Conservation (phyloP, 805 yeast genomes). For the Candida orba region DNA sequence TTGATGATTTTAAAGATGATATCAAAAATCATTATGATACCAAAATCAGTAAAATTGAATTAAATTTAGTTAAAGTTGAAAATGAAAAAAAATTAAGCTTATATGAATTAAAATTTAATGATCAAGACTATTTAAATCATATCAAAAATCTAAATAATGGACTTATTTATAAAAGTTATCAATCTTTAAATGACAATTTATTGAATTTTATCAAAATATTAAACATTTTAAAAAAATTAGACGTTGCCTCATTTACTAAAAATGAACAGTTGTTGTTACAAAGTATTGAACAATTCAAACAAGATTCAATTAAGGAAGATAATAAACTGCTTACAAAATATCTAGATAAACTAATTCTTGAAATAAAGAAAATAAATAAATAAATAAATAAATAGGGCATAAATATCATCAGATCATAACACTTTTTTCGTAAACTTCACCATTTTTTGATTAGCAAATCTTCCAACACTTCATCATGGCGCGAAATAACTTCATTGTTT, state of each 20-base stretch:
- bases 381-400: not conserved
- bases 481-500: conserved; percentile 3
- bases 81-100: not conserved
- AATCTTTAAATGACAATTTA: conserved; percentile 1
- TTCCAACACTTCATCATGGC: conserved; percentile 8
- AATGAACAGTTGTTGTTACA: not conserved
- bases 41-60: not conserved
- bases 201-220: not conserved
- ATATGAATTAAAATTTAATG: conserved; percentile 2
- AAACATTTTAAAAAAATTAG: conserved; percentile 2
- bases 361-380: not conserved
- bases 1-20: not conserved
- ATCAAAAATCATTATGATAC: not conserved
- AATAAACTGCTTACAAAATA: conserved; percentile 7
- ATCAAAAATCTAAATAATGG: conserved; percentile 11
- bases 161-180: conserved; percentile 5
- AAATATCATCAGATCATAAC: no score
- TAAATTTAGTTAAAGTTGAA: not conserved
- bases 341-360: not conserved
- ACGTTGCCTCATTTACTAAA: not conserved
- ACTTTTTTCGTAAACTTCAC: no score
- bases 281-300: conserved; percentile 1
- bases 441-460: conserved; percentile 5
- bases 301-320: not conserved
- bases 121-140: not conserved